A percentile compares a stretch with the other conserved stretches of the same genome.
These are phyloP conservation scores for Colletotrichum aenigma DNA, from an alignment of 2,329 filamentous ascomycete species.

Conservation along the genomic window DNA sequence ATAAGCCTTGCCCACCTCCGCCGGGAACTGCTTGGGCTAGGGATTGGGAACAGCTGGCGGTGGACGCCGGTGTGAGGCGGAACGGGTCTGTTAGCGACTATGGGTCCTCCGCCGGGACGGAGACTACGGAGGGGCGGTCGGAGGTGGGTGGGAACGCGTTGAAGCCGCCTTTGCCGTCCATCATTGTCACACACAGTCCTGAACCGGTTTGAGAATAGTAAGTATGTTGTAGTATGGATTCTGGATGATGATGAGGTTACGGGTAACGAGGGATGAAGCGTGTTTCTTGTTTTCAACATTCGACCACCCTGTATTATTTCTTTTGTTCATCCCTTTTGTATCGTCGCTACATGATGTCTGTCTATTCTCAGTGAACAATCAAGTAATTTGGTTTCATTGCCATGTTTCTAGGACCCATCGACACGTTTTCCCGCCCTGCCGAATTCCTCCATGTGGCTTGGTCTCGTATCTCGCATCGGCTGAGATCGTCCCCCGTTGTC, in stretches of 20 bases:
- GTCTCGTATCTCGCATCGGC: neutral
- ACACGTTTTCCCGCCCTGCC: neutral
- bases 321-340: neutral
- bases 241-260: neutral
- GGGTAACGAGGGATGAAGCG: neutral
- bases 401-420: neutral
- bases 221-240: neutral
- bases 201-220: neutral
- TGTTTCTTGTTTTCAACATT: neutral
- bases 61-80: slow-evolving; percentile 15
- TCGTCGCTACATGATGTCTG: neutral
- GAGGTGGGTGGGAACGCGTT: neutral
- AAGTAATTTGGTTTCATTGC: neutral
- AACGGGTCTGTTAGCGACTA: slow-evolving; percentile 17
- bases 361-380: neutral
- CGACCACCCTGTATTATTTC: neutral
- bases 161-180: slow-evolving; percentile 14
- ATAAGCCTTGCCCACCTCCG: slow-evolving; percentile 15
- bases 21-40: slow-evolving; percentile 22
- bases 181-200: slow-evolving; percentile 17
- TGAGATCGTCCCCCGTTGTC: neutral
- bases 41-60: slow-evolving; percentile 22
- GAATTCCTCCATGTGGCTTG: neutral
- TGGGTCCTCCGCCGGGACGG: neutral
- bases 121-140: neutral